Evolutionary conservation across 495 filamentous ascomycete genomes (phyloP).

Genomic region (Hamigera avellanea): DNA sequence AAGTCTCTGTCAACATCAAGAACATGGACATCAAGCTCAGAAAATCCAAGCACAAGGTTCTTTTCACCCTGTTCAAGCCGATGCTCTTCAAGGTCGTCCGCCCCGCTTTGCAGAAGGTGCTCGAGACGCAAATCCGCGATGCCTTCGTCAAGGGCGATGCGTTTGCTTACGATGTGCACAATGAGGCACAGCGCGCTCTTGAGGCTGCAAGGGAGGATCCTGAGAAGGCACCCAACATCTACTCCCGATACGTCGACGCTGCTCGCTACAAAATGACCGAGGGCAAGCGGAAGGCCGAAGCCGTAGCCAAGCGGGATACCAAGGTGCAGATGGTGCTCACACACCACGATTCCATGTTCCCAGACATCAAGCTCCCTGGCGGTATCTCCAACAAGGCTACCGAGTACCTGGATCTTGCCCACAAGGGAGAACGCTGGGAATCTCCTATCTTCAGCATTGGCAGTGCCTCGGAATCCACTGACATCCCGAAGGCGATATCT

Average conservation of each 20-base stretch:
- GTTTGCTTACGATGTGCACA: conserved; percentile 62
- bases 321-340: conserved; percentile 70
- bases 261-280: conserved; percentile 61
- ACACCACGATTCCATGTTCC: conserved; percentile 82
- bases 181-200: conserved; percentile 64
- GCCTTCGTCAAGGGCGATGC: conserved; percentile 60
- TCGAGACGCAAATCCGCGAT: conserved; percentile 80
- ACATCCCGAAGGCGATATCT: conserved; percentile 51
- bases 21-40: conserved; percentile 81
- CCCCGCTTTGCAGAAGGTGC: conserved; percentile 71
- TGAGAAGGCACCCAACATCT: conserved; percentile 72
- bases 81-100: conserved; percentile 72
- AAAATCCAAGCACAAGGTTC: conserved; percentile 86
- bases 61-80: conserved; percentile 84
- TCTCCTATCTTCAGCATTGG: conserved; percentile 90
- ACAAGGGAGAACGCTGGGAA: conserved; percentile 88
- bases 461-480: conserved; percentile 54
- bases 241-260: conserved; percentile 68
- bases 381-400: conserved; percentile 91
- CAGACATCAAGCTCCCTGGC: conserved; percentile 74
- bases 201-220: conserved; percentile 58
- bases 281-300: conserved; percentile 61
- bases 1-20: conserved; percentile 72
- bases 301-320: conserved; percentile 48
- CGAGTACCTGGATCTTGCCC: conserved; percentile 80